Conservation (phyloP, 345 rosid genomes). For the Populus deltoides region DNA sequence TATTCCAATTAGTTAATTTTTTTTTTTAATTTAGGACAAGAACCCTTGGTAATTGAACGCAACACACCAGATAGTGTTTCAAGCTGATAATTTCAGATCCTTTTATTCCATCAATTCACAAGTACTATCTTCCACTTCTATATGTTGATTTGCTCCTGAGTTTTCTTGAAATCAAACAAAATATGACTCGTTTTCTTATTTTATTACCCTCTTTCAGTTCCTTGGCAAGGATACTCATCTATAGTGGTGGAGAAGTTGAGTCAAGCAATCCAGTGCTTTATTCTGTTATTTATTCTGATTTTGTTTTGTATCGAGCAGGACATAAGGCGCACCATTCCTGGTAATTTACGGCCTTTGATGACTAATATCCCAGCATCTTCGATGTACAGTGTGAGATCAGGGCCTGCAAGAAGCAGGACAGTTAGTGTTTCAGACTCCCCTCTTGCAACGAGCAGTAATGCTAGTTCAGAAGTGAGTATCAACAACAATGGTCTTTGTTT, state of each 20-base stretch:
- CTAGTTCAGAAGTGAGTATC: constrained; percentile 90
- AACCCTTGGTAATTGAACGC: not conserved
- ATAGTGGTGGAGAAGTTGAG: not conserved
- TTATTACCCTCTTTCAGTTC: not conserved
- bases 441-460: constrained; percentile 94
- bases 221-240: not conserved
- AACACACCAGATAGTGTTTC: not conserved
- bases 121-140: not conserved
- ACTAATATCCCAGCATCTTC: constrained; percentile 96
- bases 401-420: constrained; percentile 62
- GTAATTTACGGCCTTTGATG: constrained; percentile 84
- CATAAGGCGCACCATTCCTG: constrained; percentile 84
- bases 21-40: not conserved
- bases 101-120: not conserved
- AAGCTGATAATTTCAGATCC: not conserved
- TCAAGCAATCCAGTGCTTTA: not conserved
- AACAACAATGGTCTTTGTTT: constrained; percentile 61
- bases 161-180: not conserved
- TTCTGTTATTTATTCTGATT: constrained; percentile 6
- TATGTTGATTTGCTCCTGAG: not conserved
- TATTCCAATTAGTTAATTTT: constrained; percentile 2
- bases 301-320: constrained; percentile 50
- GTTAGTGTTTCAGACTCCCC: constrained; percentile 84
- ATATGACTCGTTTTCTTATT: not conserved
- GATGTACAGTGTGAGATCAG: constrained; percentile 95